Percentiles rank a stretch among this genome's conserved stretches.
phyloP scores from a whole-genome alignment of 2,329 filamentous ascomycete genomes.

The Eutypella sp. region DNA sequence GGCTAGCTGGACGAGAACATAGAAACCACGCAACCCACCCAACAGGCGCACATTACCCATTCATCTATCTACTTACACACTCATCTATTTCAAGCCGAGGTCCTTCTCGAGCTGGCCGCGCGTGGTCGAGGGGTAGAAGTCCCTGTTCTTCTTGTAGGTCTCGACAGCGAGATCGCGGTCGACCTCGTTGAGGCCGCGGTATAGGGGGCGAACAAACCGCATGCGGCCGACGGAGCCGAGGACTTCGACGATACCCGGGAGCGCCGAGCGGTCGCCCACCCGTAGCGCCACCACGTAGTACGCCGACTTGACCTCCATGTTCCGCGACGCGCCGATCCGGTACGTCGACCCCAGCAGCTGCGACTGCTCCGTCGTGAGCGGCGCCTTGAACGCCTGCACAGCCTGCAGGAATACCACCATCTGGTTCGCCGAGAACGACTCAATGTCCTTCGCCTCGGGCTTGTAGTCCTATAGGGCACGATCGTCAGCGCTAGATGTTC shows the following conservation, averaged over 20 bases:
- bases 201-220: conserved; percentile 94
- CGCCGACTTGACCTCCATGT: conserved; percentile 78
- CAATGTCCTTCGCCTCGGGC: conserved; percentile 64
- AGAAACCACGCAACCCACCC: no score
- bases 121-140: conserved; percentile 96
- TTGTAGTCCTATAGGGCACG: conserved; percentile 44
- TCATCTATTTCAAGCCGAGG: conserved; percentile 41
- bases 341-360: conserved; percentile 72
- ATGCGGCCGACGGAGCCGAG: conserved; percentile 83
- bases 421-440: conserved; percentile 77
- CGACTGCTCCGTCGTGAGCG: conserved; percentile 61
- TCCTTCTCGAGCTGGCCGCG: conserved; percentile 83
- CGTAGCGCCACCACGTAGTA: conserved; percentile 77
- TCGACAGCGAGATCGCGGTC: conserved; percentile 69
- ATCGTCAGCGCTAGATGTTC: conserved; percentile 23
- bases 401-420: conserved; percentile 85
- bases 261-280: conserved; percentile 64
- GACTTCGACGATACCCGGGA: conserved; percentile 66
- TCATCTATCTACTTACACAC: not conserved
- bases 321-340: conserved; percentile 66
- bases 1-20: no score
- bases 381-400: conserved; percentile 61
- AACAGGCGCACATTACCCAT: no score
- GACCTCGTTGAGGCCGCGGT: conserved; percentile 67
- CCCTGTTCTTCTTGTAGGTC: conserved; percentile 81